phyloP scores from a whole-genome alignment of 371 early-diverging fungal genomes.

The Mortierella polycephala region DNA sequence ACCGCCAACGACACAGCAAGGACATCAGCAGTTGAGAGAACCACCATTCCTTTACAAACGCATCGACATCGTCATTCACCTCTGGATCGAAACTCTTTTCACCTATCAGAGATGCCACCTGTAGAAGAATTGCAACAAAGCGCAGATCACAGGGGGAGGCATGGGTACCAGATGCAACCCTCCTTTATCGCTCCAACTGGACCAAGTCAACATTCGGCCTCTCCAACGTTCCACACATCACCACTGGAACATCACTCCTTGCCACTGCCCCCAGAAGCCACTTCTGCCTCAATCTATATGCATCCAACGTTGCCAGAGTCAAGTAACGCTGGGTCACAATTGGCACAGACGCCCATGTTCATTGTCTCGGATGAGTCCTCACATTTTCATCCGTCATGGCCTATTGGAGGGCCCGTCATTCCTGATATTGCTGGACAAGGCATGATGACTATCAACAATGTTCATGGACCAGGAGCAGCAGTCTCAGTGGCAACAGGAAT shows the following conservation, averaged over 20 bases:
- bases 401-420: background rate
- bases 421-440: too few species aligned
- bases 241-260: background rate
- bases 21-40: slow-evolving; percentile 10
- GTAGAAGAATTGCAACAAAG: slow-evolving; percentile 15
- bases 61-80: slow-evolving; percentile 13
- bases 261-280: too few species aligned
- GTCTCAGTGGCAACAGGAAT: background rate
- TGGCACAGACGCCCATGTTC: slow-evolving; percentile 1
- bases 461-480: background rate
- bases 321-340: too few species aligned
- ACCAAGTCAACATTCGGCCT: background rate
- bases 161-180: slow-evolving; percentile 6
- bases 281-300: too few species aligned
- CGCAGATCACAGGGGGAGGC: background rate
- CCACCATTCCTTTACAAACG: slow-evolving; percentile 20
- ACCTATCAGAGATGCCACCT: background rate
- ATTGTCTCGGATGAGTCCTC: slow-evolving; percentile 17
- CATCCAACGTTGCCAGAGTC: too few species aligned
- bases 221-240: background rate
- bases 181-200: background rate
- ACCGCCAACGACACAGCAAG: slow-evolving; percentile 19
- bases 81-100: background rate
- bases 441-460: background rate
- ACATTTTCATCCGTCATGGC: slow-evolving; percentile 1